Percentiles rank a stretch among this genome's conserved stretches.
Conservation (phyloP, 2,329 filamentous ascomycete species). For the Diaporthe nobilis region DNA sequence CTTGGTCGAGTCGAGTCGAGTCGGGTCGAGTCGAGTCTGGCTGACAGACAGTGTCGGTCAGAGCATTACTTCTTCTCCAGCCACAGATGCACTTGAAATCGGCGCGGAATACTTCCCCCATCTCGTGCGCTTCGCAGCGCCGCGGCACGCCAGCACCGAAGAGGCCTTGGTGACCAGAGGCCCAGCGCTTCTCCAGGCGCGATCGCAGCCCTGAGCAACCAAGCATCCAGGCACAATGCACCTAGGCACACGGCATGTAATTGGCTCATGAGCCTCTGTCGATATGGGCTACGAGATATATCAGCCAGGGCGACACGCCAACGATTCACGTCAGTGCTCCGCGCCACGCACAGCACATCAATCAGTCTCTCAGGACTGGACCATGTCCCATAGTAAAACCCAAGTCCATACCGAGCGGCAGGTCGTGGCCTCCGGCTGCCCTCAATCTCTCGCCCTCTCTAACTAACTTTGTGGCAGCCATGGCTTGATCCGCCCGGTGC, state of each 20-base stretch:
- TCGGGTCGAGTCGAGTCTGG: conserved; percentile 9
- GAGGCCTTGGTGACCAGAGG: not conserved
- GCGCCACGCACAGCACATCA: not conserved
- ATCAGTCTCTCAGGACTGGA: not conserved
- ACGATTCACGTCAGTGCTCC: conserved; percentile 25
- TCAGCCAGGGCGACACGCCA: conserved; percentile 29
- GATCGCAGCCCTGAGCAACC: conserved; percentile 9
- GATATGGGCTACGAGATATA: conserved; percentile 7
- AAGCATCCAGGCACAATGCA: not conserved
- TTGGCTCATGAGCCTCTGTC: not conserved
- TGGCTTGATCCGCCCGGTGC: conserved; percentile 18
- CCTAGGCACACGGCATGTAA: not conserved
- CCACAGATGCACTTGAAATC: not conserved
- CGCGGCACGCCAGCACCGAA: not conserved
- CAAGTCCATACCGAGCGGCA: conserved; percentile 9
- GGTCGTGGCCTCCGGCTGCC: not conserved
- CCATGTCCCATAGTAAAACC: conserved; percentile 1
- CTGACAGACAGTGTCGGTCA: not conserved
- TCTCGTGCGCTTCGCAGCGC: not conserved
- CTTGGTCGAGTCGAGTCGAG: conserved; percentile 1
- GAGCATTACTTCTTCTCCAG: not conserved
- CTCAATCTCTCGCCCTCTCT: conserved; percentile 7
- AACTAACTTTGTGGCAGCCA: conserved; percentile 16
- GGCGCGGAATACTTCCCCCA: not conserved
- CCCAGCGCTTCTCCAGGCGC: conserved; percentile 1